Conservation (phyloP, 495 filamentous ascomycete genomes). For the Niebla homalea region DNA sequence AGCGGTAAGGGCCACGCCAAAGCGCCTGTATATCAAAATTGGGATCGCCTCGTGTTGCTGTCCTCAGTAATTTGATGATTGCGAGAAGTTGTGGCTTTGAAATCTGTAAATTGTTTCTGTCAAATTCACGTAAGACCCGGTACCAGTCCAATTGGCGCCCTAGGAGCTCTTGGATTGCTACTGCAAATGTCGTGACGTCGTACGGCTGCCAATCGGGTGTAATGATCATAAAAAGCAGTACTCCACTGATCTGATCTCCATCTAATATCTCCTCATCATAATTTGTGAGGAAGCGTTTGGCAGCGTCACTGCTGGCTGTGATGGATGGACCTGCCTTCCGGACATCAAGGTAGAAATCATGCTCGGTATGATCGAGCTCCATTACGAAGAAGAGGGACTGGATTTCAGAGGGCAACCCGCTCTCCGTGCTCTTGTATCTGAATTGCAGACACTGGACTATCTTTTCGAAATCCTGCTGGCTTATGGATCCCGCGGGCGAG, state of each 20-base stretch:
- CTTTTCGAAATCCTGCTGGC: slow-evolving; percentile 52
- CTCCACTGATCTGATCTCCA: slow-evolving; percentile 70
- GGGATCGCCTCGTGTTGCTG: slow-evolving; percentile 47
- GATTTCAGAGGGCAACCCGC: slow-evolving; percentile 55
- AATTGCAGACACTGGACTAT: slow-evolving; percentile 51
- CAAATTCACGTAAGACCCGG: slow-evolving; percentile 66
- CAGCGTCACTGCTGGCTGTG: slow-evolving; percentile 39
- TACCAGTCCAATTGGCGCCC: slow-evolving; percentile 64
- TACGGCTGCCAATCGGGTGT: slow-evolving; percentile 53
- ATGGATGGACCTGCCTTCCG: slow-evolving; percentile 56
- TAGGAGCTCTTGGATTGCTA: slow-evolving; percentile 42
- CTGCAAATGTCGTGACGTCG: slow-evolving; percentile 60
- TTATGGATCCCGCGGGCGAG: slow-evolving; percentile 65
- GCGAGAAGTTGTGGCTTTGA: slow-evolving; percentile 65
- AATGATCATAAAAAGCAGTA: slow-evolving; percentile 69
- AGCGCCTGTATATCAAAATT: slow-evolving; percentile 65
- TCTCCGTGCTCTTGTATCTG: slow-evolving; percentile 49
- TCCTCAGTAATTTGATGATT: slow-evolving; percentile 62
- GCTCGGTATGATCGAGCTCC: slow-evolving; percentile 50
- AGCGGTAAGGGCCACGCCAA: slow-evolving; percentile 84
- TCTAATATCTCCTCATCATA: slow-evolving; percentile 53
- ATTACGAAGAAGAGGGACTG: slow-evolving; percentile 61
- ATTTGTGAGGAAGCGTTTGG: slow-evolving; percentile 51
- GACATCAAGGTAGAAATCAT: slow-evolving; percentile 61
- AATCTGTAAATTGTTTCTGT: slow-evolving; percentile 63